Base-by-base conservation (phyloP, 2,329 filamentous ascomycete genomes). In the Sphaceloma murrayae region DNA sequence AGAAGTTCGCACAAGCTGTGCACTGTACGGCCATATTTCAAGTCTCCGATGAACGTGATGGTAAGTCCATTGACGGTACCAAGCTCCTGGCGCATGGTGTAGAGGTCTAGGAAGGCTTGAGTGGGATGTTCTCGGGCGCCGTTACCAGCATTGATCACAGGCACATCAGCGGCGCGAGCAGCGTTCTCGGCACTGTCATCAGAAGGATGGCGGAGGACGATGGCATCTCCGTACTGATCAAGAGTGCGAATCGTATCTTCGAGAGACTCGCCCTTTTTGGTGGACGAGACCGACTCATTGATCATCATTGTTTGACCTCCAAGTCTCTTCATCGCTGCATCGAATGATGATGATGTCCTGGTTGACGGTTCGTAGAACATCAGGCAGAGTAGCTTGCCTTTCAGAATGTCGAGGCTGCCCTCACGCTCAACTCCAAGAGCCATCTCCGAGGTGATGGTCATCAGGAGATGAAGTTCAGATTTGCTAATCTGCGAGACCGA, bases 301-400 rank as follows among this genome's bases (percentile, higher is more conserved):
- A 96, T 80, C 43, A 80, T 73, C 44, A 98, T 75, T 2, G 83
- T 89, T 38, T 86, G 77, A 36, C 91, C 91, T 54, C 91, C 91
- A 4, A 98, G 80, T 43, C 93, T 83, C 72, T 98, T 93, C 91
- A 98, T 98, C 31, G 91, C 91, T 46, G 89, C 85, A 60, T 98
- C 91, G 56, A 98, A 98, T 3, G 91, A 98, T 27, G 85, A 79
- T 9, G 89, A 95, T 4, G 91, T 98, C 45, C 91, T 78, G 2
- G 91, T 98, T 1, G 89, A 96, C 2, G 91, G 91, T 72, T 98
- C 91, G 65, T 88, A 98, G 75, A 98, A 98, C 69, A 98, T 78
- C 2, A 85, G 91, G 67, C 82, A 86, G 27, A 98, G 74, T 9
- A 98, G 77, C 34, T 84, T 80, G 19, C 88, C 87, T 56, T 83